Percentiles rank a stretch among this genome's conserved stretches.
These are phyloP conservation scores for Suillus decipiens DNA, from an alignment of 768 basidiomycete species.

Conservation along the genomic window DNA sequence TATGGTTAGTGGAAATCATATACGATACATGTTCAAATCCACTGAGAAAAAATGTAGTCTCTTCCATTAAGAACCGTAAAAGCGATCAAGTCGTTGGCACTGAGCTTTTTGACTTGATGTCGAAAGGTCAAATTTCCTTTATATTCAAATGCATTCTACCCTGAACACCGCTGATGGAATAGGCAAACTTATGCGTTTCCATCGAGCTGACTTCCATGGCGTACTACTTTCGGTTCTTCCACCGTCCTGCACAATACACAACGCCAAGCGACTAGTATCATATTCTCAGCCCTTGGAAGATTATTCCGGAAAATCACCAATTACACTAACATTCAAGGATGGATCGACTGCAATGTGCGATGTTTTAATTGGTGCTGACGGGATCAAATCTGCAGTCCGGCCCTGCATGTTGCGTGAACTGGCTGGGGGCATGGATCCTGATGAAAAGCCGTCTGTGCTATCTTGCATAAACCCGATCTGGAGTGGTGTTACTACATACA, in stretches of 20 bases:
- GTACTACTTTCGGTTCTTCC: constrained; percentile 54
- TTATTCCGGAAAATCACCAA: constrained; percentile 22
- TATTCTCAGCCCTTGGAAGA: constrained; percentile 46
- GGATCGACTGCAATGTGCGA: constrained; percentile 62
- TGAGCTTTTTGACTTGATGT: constrained; percentile 55
- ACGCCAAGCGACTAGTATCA: constrained; percentile 58
- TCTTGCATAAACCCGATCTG: constrained; percentile 53
- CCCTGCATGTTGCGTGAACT: constrained; percentile 35
- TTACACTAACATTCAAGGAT: constrained; percentile 61
- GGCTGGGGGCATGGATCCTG: constrained; percentile 34
- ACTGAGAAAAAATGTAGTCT: constrained; percentile 38
- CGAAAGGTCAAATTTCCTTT: constrained; percentile 47
- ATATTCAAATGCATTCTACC: not conserved
- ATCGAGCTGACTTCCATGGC: constrained; percentile 68
- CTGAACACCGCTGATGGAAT: constrained; percentile 12
- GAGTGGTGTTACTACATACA: constrained; percentile 61
- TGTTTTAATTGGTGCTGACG: constrained; percentile 68
- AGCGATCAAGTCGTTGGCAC: constrained; percentile 58
- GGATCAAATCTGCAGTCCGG: constrained; percentile 57
- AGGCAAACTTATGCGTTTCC: constrained; percentile 56
- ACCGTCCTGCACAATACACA: constrained; percentile 46
- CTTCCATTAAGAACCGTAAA: constrained; percentile 57
- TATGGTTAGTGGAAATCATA: constrained; percentile 17
- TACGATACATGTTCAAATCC: not conserved
- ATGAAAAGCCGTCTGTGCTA: constrained; percentile 43